These are phyloP conservation scores for Talaromyces funiculosus DNA, from an alignment of 2,329 filamentous ascomycete genomes.

Conservation along the genomic window DNA sequence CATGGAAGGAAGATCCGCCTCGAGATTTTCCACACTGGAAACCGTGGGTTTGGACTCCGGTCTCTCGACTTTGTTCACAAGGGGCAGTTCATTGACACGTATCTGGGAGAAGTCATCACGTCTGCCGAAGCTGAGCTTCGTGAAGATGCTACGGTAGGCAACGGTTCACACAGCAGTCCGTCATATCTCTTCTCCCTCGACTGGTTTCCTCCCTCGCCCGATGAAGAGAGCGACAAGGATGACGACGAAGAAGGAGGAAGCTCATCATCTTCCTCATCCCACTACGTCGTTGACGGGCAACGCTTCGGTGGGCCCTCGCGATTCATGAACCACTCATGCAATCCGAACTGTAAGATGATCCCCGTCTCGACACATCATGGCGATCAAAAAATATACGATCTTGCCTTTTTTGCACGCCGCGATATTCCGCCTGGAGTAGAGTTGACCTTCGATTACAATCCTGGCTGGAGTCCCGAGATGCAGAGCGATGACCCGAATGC, in stretches of 20 bases:
- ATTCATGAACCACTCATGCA: slow-evolving; percentile 47
- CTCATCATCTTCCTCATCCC: slow-evolving; percentile 11
- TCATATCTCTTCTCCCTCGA: slow-evolving; percentile 43
- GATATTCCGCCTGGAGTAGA: slow-evolving; percentile 40
- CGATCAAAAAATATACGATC: slow-evolving; percentile 39
- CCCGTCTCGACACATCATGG: slow-evolving; percentile 37
- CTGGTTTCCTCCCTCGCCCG: slow-evolving; percentile 21
- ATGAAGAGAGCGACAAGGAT: slow-evolving; percentile 23
- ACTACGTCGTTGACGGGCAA: slow-evolving; percentile 41
- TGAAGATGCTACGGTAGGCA: slow-evolving; percentile 24
- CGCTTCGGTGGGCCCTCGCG: slow-evolving; percentile 39
- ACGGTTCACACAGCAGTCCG: slow-evolving; percentile 20
- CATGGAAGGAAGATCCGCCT: slow-evolving; percentile 34
- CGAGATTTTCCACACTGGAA: slow-evolving; percentile 39
- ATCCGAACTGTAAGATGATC: slow-evolving; percentile 43
- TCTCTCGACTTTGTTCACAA: slow-evolving; percentile 32
- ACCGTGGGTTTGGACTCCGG: slow-evolving; percentile 40
- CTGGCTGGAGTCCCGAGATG: slow-evolving; percentile 20
- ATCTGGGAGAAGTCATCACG: slow-evolving; percentile 42
- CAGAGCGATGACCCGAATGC: slow-evolving; percentile 30
- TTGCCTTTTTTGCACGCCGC: slow-evolving; percentile 43
- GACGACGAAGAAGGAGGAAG: slow-evolving; percentile 25
- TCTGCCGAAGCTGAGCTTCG: slow-evolving; percentile 32
- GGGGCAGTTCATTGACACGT: slow-evolving; percentile 43
- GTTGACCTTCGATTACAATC: slow-evolving; percentile 46